Conservation (phyloP, 176 grass and related monocot species). For the Bothriochloa decipiens region DNA sequence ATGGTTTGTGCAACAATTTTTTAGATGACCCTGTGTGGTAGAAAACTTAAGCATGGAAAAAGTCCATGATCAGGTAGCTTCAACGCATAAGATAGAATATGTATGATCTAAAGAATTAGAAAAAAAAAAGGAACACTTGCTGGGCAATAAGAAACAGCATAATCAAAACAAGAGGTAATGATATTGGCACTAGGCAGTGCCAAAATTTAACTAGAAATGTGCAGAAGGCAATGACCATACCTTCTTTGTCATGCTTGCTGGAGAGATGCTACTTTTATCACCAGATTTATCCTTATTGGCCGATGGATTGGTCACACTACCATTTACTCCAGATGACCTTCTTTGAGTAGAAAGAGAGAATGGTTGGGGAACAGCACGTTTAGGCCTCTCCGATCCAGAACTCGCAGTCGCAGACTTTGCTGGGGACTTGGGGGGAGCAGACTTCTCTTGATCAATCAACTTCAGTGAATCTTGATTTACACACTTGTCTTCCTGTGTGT, state of each 20-base stretch:
- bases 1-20: conserved; percentile 11
- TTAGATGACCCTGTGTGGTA: not conserved
- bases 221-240: not conserved
- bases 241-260: conserved; percentile 55
- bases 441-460: conserved; percentile 51
- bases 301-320: conserved; percentile 36
- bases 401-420: conserved; percentile 52
- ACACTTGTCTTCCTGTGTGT: conserved; percentile 57
- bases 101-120: not conserved
- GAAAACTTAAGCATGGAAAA: conserved; percentile 32
- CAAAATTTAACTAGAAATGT: conserved; percentile 14
- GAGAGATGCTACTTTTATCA: conserved; percentile 43
- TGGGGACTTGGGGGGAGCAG: conserved; percentile 48
- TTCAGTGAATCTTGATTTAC: conserved; percentile 57
- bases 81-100: not conserved
- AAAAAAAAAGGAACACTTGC: not conserved
- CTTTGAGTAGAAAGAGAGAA: conserved; percentile 66
- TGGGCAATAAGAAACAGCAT: not conserved
- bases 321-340: conserved; percentile 48
- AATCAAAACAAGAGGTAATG: conserved; percentile 22
- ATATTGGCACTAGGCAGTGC: not conserved
- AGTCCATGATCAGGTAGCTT: not conserved
- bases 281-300: conserved; percentile 50
- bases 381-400: conserved; percentile 49
- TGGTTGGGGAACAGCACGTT: conserved; percentile 62